Conservation (phyloP, 2,329 filamentous ascomycete species). For the Fusarium pseudoanthophilum region DNA sequence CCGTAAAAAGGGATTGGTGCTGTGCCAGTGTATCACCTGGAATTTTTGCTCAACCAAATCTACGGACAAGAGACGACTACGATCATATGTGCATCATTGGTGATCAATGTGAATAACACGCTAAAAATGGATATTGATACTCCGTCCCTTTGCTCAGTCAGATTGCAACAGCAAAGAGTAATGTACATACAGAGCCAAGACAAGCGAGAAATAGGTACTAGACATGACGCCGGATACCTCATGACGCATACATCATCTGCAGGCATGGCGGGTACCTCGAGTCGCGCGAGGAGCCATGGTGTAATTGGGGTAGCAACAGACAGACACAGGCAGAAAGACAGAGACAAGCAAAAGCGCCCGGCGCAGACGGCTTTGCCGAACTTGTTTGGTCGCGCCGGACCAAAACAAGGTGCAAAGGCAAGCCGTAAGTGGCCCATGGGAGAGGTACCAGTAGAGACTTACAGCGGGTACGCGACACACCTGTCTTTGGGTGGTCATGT, state of each 20-base stretch:
- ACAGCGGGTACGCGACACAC: slow-evolving; percentile 52
- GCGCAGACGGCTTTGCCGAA: slow-evolving; percentile 39
- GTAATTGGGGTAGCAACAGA: slow-evolving; percentile 24
- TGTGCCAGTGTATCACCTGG: slow-evolving; percentile 38
- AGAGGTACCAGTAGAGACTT: slow-evolving; percentile 50
- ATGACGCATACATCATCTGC: slow-evolving; percentile 42
- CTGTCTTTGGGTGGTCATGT: slow-evolving; percentile 49
- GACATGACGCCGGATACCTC: slow-evolving; percentile 34
- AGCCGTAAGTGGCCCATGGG: slow-evolving; percentile 42
- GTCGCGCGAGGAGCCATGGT: slow-evolving; percentile 30
- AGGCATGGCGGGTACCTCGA: slow-evolving; percentile 43
- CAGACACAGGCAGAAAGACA: slow-evolving; percentile 16
- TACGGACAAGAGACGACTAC: slow-evolving; percentile 13
- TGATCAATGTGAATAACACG: slow-evolving; percentile 8
- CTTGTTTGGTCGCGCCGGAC: slow-evolving; percentile 41
- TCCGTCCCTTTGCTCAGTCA: neutral
- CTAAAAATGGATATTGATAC: slow-evolving; percentile 2
- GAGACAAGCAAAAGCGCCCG: slow-evolving; percentile 37
- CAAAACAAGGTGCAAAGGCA: slow-evolving; percentile 44
- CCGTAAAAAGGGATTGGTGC: slow-evolving; percentile 20
- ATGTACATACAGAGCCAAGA: slow-evolving; percentile 2
- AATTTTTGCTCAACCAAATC: slow-evolving; percentile 16
- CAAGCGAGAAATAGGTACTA: slow-evolving; percentile 4
- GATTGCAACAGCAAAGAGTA: slow-evolving; percentile 14
- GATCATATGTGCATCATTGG: slow-evolving; percentile 38